Evolutionary conservation across 805 yeast species (phyloP).

Genomic region (Geotrichum ghanense): DNA sequence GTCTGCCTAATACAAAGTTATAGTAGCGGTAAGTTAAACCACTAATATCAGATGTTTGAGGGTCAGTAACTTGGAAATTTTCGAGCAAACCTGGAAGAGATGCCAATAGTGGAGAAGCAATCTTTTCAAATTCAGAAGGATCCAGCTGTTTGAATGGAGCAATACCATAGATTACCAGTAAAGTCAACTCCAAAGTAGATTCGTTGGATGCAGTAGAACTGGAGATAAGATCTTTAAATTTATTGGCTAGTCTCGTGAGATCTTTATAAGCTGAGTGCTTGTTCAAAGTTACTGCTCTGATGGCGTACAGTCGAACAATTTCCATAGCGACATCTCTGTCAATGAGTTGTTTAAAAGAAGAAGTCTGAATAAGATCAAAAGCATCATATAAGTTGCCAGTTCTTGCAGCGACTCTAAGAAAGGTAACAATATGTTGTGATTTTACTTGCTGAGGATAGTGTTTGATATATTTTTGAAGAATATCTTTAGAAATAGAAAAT

Average conservation of each 20-base stretch:
- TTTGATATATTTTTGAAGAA: neutral
- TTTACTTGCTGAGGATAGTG: neutral
- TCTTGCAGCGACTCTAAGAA: neutral
- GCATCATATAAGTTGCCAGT: slow-evolving; percentile 1
- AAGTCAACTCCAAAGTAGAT: neutral
- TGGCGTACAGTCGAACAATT: neutral
- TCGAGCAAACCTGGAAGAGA: neutral
- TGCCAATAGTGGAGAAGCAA: neutral
- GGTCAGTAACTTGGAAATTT: neutral
- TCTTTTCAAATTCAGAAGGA: neutral
- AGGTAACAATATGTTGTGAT: neutral
- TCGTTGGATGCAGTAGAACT: too few relatives aligned
- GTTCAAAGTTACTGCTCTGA: slow-evolving; percentile 1
- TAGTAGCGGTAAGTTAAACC: neutral
- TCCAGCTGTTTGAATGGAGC: neutral
- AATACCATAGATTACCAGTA: neutral
- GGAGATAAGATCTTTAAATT: neutral
- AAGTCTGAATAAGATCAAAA: neutral
- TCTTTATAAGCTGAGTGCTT: neutral
- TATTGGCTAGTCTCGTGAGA: neutral
- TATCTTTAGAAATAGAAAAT: neutral
- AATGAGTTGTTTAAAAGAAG: neutral
- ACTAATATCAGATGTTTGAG: neutral
- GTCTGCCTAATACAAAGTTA: neutral
- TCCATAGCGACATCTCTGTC: neutral